phyloP scores from a whole-genome alignment of 176 grass and related monocot genomes.

The Pharus latifolius region DNA sequence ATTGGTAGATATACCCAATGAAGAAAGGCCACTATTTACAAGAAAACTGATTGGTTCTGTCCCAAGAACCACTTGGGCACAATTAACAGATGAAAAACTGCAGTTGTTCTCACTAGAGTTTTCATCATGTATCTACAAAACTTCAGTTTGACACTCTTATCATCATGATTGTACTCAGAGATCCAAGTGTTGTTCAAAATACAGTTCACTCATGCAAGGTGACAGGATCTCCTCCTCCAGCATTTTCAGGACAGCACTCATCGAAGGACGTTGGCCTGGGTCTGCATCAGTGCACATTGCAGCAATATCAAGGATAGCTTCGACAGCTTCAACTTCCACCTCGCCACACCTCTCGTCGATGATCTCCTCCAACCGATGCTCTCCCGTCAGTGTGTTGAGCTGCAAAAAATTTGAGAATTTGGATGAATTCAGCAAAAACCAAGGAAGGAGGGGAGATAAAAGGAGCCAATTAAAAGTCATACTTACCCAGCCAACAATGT shows the following conservation, averaged over 20 bases:
- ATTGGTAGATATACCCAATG: background rate
- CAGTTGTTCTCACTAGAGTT: slow-evolving; percentile 16
- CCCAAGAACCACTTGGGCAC: slow-evolving; percentile 20
- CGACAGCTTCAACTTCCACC: slow-evolving; percentile 69
- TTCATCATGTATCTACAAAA: slow-evolving; percentile 37
- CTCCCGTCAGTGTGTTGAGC: slow-evolving; percentile 75
- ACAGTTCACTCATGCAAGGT: slow-evolving; percentile 63
- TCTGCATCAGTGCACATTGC: slow-evolving; percentile 85
- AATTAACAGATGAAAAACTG: background rate
- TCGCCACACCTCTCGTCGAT: slow-evolving; percentile 42
- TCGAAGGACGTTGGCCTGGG: slow-evolving; percentile 53
- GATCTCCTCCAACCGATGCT: slow-evolving; percentile 79
- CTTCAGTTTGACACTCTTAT: background rate
- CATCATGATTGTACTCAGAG: slow-evolving; percentile 25
- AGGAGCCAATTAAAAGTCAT: background rate
- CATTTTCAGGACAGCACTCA: slow-evolving; percentile 82
- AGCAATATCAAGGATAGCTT: slow-evolving; percentile 84
- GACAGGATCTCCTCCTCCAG: slow-evolving; percentile 94
- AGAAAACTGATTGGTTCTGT: background rate
- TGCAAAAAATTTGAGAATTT: slow-evolving; percentile 7
- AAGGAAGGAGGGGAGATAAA: background rate
- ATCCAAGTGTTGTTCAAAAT: slow-evolving; percentile 65
- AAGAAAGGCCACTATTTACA: slow-evolving; percentile 5
- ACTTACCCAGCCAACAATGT: slow-evolving; percentile 93
- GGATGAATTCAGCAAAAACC: background rate